Evolutionary conservation across 1,284 basidiomycete genomes (phyloP), one percentile per base, ranked within the genome.

Genomic region (Ceratobasidium papillatum): DNA sequence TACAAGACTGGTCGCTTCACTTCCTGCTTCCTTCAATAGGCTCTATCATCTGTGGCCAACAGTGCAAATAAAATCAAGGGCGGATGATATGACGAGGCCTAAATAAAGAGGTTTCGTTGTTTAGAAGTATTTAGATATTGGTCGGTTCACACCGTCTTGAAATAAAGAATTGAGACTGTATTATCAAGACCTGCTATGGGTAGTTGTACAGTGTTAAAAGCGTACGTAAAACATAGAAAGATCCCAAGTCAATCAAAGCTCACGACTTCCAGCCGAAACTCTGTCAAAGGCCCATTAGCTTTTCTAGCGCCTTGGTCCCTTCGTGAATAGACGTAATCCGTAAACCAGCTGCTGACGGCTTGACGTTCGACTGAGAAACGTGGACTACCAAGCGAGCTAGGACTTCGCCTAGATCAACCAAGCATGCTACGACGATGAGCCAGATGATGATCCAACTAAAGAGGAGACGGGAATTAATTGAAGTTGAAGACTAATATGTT

Each of bases 401-500:
- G 22, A 96, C 91, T 81, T 96, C 94, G 36, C 94, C 93, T 79
- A 89, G 79, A 82, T 94, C 94, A 4, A 95, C 95, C 22, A 96
- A 82, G 81, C 93, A 92, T 3, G 94, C 95, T 0, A 92, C 90
- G 25, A 96, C 90, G 79, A 98, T 98, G 49, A 98, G 85, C 92
- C 94, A 96, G 78, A 98, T 98, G 77, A 98, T 90, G 78, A 97
- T 94, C 94, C 94, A 95, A 2, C 69, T 72, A 59, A 2, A 9
- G 5, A 38, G 45, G 25, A 3, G 0, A 45, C 36, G 47, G 54
- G 38, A n/a, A 7, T 32, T 12, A 2, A 22, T 52, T 58, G 5
- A 27, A 19, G 7, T n/a, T 7, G 22, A 69, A 17, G 12, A 17
- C 2, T 19, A 12, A 30, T 22, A 17, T 12, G 38, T 25, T 12